These are phyloP conservation scores for Clitopilus hobsonii DNA, from an alignment of 768 basidiomycete species.

Conservation along the genomic window DNA sequence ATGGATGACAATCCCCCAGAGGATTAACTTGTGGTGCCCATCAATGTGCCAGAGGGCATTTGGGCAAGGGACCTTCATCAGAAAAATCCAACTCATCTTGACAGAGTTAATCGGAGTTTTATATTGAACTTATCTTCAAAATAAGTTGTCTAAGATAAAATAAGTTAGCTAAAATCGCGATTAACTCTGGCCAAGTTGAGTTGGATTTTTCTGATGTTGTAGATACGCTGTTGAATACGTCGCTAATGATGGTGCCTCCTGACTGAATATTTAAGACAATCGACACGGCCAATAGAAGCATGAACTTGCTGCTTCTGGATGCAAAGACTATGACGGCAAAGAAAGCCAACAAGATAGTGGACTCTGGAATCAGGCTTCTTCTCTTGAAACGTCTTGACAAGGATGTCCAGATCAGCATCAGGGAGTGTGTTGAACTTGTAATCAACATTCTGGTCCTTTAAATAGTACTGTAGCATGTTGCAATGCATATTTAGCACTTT, in stretches of 20 bases:
- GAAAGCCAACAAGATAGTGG: constrained; percentile 21
- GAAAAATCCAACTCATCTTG: too few species aligned
- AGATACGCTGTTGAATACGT: constrained; percentile 15
- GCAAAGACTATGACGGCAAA: constrained; percentile 18
- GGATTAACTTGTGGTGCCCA: constrained; percentile 29
- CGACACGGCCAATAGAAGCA: constrained; percentile 17
- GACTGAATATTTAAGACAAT: constrained; percentile 16
- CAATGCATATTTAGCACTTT: not conserved
- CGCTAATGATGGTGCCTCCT: constrained; percentile 8
- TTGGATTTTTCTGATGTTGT: too few species aligned
- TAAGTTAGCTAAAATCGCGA: too few species aligned
- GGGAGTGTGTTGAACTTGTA: not conserved
- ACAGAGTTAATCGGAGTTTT: too few species aligned
- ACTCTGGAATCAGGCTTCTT: constrained; percentile 18
- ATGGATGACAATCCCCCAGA: constrained; percentile 24
- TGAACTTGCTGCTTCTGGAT: constrained; percentile 19
- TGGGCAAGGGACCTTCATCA: constrained; percentile 13
- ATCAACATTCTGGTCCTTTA: not conserved
- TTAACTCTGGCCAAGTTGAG: too few species aligned
- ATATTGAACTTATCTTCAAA: too few species aligned
- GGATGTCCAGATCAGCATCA: not conserved
- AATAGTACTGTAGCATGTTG: not conserved
- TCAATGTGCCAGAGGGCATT: constrained; percentile 28
- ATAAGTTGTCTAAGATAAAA: too few species aligned
- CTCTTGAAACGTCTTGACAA: not conserved